Evolutionary conservation across 2,329 filamentous ascomycete species (phyloP).

Genomic region (Septoria linicola): DNA sequence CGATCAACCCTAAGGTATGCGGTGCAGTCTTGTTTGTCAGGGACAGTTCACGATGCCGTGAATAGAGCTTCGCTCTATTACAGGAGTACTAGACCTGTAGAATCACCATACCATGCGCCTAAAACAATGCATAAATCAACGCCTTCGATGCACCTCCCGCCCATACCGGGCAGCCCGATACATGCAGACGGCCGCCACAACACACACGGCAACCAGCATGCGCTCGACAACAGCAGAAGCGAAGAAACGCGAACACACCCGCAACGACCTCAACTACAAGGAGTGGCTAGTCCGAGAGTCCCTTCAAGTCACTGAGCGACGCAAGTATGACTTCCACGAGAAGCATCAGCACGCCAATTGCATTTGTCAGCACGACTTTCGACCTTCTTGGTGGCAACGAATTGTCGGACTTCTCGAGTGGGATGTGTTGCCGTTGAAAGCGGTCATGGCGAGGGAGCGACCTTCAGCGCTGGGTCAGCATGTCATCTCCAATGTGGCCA

Average conservation of each 20-base stretch:
- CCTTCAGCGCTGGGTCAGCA: neutral
- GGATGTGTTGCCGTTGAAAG: constrained; percentile 5
- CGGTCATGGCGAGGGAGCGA: neutral
- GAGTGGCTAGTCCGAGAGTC: neutral
- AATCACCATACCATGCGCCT: no score
- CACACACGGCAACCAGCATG: no score
- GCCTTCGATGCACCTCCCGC: no score
- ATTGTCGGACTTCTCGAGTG: constrained; percentile 3
- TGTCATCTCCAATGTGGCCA: neutral
- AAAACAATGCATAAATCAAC: no score
- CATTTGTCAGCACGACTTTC: constrained; percentile 3
- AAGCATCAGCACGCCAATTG: constrained; percentile 1
- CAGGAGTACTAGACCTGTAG: no score
- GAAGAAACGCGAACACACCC: neutral
- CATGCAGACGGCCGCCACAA: no score
- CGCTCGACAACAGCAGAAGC: neutral
- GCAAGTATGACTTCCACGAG: neutral
- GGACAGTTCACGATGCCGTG: no score
- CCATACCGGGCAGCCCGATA: no score
- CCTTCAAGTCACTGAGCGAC: neutral
- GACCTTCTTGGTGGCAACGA: constrained; percentile 6
- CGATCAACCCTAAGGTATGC: no score
- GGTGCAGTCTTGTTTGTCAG: no score
- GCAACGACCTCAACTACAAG: neutral
- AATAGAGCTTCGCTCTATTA: no score